Evolutionary conservation across 2,329 filamentous ascomycete species (phyloP), one percentile per base, ranked within the genome.

Genomic region (Talaromyces sp.): DNA sequence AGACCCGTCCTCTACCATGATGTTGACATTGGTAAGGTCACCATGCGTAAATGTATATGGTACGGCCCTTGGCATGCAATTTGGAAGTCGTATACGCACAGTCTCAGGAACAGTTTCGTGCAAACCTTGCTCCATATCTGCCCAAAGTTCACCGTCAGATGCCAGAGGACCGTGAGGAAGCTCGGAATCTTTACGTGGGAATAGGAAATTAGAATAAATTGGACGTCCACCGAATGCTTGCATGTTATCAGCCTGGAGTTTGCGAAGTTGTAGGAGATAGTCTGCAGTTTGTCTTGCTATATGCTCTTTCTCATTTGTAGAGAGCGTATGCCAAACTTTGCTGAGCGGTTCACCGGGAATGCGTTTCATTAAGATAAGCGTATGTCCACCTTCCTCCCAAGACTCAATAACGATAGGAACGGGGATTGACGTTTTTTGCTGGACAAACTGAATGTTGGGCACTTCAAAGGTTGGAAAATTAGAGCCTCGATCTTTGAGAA

Each of bases 21-120:
- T 78, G 58, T 81, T 81, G 6, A 72, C 69, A 39, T 69, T 68
- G 13, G 71, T 74, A 6, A 80, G 69, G 63, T 81, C 77, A 10
- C 72, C 72, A 60, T 81, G 77, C 1, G 76, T 79, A 67, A 79
- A 80, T n/a, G 75, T 74, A 57, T 73, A 75, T 13, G 73, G 76
- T 57, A 41, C 59, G n/a, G 66, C 67, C 41, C 67, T 13, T 1
- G 70, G 68, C 67, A 73, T 70, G 7, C 52, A 22, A 3, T 67
- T 41, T 48, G 65, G 63, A 33, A 72, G 60, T 35, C 50, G 56
- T 50, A 43, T 33, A 5, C 66, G 63, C 16, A 37, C 66, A 33
- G 50, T 31, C 39, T 68, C 47, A 24, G 62, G 66, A 22, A 22
- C 27, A 39, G 35, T 24, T n/a, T 60, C 33, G 31, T 59, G 33